Conservation (phyloP, 2,329 filamentous ascomycete species). For the Fusarium chuoi region DNA sequence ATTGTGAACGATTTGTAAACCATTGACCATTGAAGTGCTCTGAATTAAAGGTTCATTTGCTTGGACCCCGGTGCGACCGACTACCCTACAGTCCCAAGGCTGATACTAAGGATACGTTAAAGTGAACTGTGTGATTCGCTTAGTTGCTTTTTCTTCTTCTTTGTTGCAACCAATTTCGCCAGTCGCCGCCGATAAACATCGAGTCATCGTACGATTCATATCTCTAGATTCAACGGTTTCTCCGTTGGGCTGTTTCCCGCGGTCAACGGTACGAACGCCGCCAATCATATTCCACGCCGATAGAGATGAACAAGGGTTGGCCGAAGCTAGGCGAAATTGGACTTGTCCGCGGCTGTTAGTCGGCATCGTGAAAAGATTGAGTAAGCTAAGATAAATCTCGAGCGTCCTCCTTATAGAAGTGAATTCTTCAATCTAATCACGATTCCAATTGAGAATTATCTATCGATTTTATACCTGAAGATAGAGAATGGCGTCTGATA, state of each 20-base stretch:
- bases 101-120: neutral
- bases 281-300: constrained; percentile 8
- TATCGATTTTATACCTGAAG: fast-evolving
- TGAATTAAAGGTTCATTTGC: neutral
- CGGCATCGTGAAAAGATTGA: neutral
- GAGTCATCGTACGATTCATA: neutral
- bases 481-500: neutral
- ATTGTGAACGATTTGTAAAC: neutral
- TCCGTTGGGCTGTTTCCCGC: neutral
- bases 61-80: neutral
- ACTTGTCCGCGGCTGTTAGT: neutral
- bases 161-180: neutral
- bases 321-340: neutral
- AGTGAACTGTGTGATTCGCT: too few relatives aligned
- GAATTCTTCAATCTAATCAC: neutral
- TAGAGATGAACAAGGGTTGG: neutral
- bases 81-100: neutral
- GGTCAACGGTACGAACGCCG: neutral
- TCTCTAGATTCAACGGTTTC: neutral
- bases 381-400: too few relatives aligned
- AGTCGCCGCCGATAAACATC: neutral
- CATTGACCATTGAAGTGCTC: neutral
- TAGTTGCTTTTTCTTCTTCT: neutral
- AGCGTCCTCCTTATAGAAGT: neutral
- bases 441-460: fast-evolving